phyloP scores from a whole-genome alignment of 495 filamentous ascomycete species.

The Aspergillus heteromorphus region DNA sequence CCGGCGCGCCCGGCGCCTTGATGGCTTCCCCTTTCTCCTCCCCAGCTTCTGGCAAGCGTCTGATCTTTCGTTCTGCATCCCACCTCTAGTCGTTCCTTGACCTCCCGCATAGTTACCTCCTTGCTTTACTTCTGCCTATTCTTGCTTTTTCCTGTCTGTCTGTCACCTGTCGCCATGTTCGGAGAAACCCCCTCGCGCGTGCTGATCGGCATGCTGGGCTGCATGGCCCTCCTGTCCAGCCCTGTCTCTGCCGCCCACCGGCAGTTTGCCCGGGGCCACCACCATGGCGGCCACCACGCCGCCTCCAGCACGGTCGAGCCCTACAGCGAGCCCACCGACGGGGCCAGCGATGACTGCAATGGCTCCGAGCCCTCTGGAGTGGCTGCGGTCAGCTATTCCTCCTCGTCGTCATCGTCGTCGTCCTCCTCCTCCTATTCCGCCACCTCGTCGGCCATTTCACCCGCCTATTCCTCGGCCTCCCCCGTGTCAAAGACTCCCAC shows the following conservation, averaged over 20 bases:
- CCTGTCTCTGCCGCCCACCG: constrained; percentile 31
- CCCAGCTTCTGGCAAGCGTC: constrained; percentile 1
- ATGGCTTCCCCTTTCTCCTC: background rate
- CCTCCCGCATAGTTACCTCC: no score
- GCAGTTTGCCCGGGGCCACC: constrained; percentile 9
- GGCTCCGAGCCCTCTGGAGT: background rate
- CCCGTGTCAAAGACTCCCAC: constrained; percentile 6
- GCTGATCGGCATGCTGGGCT: background rate
- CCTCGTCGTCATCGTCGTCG: no score
- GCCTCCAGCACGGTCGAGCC: background rate
- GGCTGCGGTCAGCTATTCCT: no score
- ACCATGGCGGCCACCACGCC: background rate
- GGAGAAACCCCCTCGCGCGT: background rate
- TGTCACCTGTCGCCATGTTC: background rate
- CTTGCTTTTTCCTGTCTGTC: background rate
- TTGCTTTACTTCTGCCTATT: background rate
- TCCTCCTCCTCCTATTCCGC: no score
- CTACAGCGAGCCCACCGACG: background rate
- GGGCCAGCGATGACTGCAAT: background rate
- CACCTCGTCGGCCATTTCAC: background rate
- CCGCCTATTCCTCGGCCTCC: background rate
- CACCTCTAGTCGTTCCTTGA: background rate
- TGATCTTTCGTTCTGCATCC: background rate
- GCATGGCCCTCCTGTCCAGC: background rate
- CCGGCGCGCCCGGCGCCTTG: background rate